A percentile compares a stretch with the other conserved stretches of the same genome.
These are phyloP conservation scores for Tarenaya hassleriana DNA, from an alignment of 345 rosid species.

Conservation along the genomic window DNA sequence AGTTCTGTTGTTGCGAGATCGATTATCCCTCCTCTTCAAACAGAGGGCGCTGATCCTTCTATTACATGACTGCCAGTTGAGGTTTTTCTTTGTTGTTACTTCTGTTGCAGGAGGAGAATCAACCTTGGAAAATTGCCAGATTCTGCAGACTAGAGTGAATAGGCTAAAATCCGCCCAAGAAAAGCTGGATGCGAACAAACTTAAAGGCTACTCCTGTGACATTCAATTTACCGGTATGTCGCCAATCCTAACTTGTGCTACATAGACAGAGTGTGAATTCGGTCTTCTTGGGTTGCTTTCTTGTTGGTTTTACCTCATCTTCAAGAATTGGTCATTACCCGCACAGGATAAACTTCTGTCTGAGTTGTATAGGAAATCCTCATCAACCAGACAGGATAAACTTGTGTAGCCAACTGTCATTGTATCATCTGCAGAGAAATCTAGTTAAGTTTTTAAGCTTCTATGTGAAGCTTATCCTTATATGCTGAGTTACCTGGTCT, in stretches of 20 bases:
- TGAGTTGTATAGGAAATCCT: neutral
- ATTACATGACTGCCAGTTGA: no score
- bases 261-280: no score
- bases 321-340: no score
- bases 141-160: slow-evolving; percentile 86
- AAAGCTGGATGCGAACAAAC: slow-evolving; percentile 36
- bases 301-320: no score
- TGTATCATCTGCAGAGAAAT: neutral
- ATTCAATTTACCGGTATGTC: slow-evolving; percentile 32
- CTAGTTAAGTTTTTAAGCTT: no score
- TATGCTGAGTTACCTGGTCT: no score
- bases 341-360: no score
- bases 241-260: slow-evolving; percentile 1
- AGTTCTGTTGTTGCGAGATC: no score
- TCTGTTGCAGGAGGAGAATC: slow-evolving; percentile 74
- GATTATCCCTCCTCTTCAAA: no score
- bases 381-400: neutral
- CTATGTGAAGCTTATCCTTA: no score
- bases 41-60: no score
- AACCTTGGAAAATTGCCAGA: slow-evolving; percentile 68
- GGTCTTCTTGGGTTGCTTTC: no score
- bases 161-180: slow-evolving; percentile 63
- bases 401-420: neutral
- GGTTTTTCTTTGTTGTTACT: slow-evolving; percentile 10
- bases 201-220: slow-evolving; percentile 74